Evolutionary conservation across 2,329 filamentous ascomycete species (phyloP).

Genomic region (Colletotrichum melonis): DNA sequence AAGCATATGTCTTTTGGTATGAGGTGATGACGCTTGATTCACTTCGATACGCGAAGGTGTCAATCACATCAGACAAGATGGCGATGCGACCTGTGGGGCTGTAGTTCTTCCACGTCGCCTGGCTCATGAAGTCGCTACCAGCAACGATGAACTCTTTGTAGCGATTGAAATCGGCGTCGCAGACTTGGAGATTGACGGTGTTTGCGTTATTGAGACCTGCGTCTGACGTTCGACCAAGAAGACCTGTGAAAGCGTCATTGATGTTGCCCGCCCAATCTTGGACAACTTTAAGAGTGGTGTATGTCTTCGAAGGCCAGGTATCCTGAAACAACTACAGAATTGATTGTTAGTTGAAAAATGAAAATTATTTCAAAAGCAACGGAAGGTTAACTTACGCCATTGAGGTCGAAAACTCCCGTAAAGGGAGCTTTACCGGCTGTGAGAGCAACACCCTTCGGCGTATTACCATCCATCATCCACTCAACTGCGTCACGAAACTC

Average conservation of each 20-base stretch:
- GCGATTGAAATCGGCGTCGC: neutral
- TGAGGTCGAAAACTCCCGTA: neutral
- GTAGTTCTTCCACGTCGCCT: neutral
- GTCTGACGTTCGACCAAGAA: neutral
- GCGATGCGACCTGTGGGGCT: neutral
- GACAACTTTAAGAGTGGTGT: neutral
- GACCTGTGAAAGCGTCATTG: neutral
- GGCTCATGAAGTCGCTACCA: neutral
- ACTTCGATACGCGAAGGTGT: neutral
- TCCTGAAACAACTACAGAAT: neutral
- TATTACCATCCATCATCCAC: neutral
- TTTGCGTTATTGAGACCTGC: neutral
- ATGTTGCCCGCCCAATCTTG: neutral
- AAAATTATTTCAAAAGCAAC: neutral
- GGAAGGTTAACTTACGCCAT: neutral
- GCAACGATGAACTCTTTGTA: neutral
- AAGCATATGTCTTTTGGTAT: neutral
- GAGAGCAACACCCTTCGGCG: neutral
- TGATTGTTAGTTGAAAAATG: neutral
- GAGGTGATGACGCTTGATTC: neutral
- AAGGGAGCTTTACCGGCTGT: neutral
- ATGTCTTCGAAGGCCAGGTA: neutral
- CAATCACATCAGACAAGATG: neutral
- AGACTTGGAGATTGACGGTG: neutral
- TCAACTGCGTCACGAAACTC: neutral